These are phyloP conservation scores for Monosporascus sp. DNA, from an alignment of 2,329 filamentous ascomycete species.

Conservation along the genomic window DNA sequence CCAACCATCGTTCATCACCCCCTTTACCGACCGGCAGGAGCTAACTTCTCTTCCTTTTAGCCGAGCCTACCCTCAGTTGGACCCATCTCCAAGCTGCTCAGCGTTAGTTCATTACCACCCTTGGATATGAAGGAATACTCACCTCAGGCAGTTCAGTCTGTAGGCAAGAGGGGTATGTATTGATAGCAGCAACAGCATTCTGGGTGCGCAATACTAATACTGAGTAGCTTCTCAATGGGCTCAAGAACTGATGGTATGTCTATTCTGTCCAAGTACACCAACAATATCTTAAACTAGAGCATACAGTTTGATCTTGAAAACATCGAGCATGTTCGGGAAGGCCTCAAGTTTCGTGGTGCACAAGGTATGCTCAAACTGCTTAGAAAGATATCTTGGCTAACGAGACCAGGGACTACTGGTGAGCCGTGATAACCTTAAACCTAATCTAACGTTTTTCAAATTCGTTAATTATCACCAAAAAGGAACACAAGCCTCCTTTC, in stretches of 20 bases:
- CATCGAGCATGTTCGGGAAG: slow-evolving; percentile 62
- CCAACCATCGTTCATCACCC: not conserved
- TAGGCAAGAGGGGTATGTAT: too few species aligned
- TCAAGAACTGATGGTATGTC: slow-evolving; percentile 61
- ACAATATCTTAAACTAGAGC: too few species aligned
- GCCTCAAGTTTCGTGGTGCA: slow-evolving; percentile 61
- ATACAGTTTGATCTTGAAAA: slow-evolving; percentile 55
- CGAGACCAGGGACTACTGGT: too few species aligned
- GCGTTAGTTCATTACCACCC: not conserved
- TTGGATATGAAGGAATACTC: slow-evolving; percentile 29
- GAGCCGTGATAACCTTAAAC: too few species aligned
- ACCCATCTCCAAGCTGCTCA: slow-evolving; percentile 43
- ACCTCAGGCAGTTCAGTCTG: slow-evolving; percentile 20
- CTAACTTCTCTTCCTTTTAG: not conserved
- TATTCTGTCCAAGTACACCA: too few species aligned
- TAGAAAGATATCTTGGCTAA: not conserved
- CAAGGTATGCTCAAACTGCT: slow-evolving; percentile 15
- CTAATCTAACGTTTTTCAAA: too few species aligned
- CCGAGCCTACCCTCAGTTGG: slow-evolving; percentile 65
- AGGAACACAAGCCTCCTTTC: slow-evolving; percentile 75
- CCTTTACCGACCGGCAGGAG: too few species aligned
- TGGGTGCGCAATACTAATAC: too few species aligned
- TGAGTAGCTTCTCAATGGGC: slow-evolving; percentile 60
- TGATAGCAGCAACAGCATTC: slow-evolving; percentile 53
- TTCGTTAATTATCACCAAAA: too few species aligned